Evolutionary conservation across 2,329 filamentous ascomycete species (phyloP), one percentile per base, ranked within the genome.

Genomic region (Ilyonectria robusta): DNA sequence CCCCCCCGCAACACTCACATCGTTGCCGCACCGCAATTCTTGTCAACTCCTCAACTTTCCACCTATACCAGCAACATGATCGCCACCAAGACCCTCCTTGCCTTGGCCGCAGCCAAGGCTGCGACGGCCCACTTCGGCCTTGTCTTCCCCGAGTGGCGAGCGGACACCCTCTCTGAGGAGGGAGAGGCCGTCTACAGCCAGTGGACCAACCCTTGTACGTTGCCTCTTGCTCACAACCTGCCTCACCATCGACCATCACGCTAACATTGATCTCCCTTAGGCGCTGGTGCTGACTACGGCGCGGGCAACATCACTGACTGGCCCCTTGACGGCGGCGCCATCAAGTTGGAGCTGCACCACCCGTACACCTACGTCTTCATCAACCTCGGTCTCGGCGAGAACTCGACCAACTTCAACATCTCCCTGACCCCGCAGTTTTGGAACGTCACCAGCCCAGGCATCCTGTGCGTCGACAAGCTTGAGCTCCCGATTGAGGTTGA

Each of bases 401-500:
- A 86, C 77, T 77, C 86, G 23, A 85, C 84, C 74, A 89, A 88
- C 79, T 94, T 91, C 85, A 94, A 92, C 84, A 85, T 91, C 79
- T 88, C 90, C 37, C 84, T 94, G 31, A 87, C 89, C 2, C 88
- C 88, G 3, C 72, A 83, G 81, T 88, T 84, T 81, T 88, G 83
- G 80, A 90, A 84, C 82, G 88, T 79, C 76, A 89, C 81, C 79
- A 92, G 76, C 80, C 81, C 87, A 19, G 91, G 92, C 53, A 84
- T 86, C 53, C 89, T 94, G 75, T 95, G 92, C 80, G 74, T 94
- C 13, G 87, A 89, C 9, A 79, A 84, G 68, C 81, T 94, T 15
- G 77, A 80, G 33, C 79, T 92, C 4, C 89, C 89, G 6, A 70
- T 88, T 26, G 83, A 84, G 55, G 79, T 91, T 42, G 78, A 77